Conservation (phyloP, 2,329 filamentous ascomycete species). For the Didymella lethalis region DNA sequence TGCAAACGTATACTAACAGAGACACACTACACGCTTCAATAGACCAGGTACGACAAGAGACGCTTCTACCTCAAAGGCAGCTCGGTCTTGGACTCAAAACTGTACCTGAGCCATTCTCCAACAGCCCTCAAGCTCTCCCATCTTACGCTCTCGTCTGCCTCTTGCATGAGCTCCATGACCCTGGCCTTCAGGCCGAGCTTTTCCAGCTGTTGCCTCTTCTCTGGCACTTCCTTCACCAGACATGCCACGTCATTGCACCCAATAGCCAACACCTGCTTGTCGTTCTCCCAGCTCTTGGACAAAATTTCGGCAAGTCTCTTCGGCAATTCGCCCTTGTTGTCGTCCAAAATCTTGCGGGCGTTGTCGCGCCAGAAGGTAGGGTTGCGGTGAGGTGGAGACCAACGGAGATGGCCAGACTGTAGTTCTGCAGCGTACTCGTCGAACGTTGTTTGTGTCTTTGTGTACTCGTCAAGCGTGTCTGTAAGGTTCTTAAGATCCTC, state of each 20-base stretch:
- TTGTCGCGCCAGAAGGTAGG: slow-evolving; percentile 92
- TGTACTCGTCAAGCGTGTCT: slow-evolving; percentile 84
- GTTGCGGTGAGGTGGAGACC: slow-evolving; percentile 90
- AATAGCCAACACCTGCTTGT: slow-evolving; percentile 86
- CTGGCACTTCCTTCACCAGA: slow-evolving; percentile 87
- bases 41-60: neutral
- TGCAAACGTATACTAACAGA: slow-evolving; percentile 20
- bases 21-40: slow-evolving; percentile 19
- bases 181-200: slow-evolving; percentile 83
- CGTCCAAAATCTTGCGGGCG: slow-evolving; percentile 83
- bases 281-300: slow-evolving; percentile 81
- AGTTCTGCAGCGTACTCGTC: slow-evolving; percentile 81
- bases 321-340: slow-evolving; percentile 79
- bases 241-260: slow-evolving; percentile 92
- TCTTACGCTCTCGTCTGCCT: slow-evolving; percentile 84
- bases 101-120: slow-evolving; percentile 78
- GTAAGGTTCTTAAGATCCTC: slow-evolving; percentile 58
- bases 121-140: slow-evolving; percentile 93
- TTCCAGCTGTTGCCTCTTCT: slow-evolving; percentile 81
- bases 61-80: slow-evolving; percentile 39
- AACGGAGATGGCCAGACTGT: slow-evolving; percentile 84
- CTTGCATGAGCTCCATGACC: slow-evolving; percentile 93
- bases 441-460: slow-evolving; percentile 71
- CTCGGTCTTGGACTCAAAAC: slow-evolving; percentile 49
- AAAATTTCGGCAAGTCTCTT: slow-evolving; percentile 87